These are phyloP conservation scores for Ceriops decandra DNA, from an alignment of 345 rosid genomes.

Conservation along the genomic window DNA sequence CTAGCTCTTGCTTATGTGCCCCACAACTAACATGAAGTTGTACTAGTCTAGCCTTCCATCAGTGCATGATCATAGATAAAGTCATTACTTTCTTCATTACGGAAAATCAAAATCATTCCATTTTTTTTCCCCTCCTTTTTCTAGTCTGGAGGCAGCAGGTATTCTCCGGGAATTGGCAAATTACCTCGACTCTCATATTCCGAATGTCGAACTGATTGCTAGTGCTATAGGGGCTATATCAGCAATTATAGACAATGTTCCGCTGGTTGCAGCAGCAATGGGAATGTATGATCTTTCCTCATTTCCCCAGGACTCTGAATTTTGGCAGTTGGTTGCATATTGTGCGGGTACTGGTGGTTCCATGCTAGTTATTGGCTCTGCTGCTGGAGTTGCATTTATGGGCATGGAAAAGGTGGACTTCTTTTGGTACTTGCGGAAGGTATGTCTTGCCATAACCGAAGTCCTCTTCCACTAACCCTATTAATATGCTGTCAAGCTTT, in stretches of 20 bases:
- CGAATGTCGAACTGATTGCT: slow-evolving; percentile 69
- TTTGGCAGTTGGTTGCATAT: slow-evolving; percentile 93
- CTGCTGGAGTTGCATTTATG: slow-evolving; percentile 96
- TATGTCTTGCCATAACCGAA: slow-evolving; percentile 39
- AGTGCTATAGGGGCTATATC: slow-evolving; percentile 82
- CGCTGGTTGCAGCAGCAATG: slow-evolving; percentile 93
- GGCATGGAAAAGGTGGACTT: slow-evolving; percentile 99
- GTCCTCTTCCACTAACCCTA: neutral
- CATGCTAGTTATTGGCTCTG: slow-evolving; percentile 58
- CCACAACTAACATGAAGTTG: neutral
- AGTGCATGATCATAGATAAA: neutral
- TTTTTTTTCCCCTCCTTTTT: slow-evolving; percentile 11
- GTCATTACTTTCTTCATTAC: neutral
- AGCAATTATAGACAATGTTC: slow-evolving; percentile 87
- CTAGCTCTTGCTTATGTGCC: too few relatives aligned
- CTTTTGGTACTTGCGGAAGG: slow-evolving; percentile 96
- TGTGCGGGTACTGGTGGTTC: slow-evolving; percentile 98
- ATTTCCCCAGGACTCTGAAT: slow-evolving; percentile 75
- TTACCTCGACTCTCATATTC: slow-evolving; percentile 80
- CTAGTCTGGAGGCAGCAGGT: slow-evolving; percentile 91
- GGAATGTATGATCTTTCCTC: slow-evolving; percentile 92
- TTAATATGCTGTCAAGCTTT: slow-evolving; percentile 1
- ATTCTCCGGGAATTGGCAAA: slow-evolving; percentile 86
- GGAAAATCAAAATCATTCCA: neutral
- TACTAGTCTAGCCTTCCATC: neutral